Base-by-base conservation (phyloP, 306 rosid species). In the Ceratonia siliqua region DNA sequence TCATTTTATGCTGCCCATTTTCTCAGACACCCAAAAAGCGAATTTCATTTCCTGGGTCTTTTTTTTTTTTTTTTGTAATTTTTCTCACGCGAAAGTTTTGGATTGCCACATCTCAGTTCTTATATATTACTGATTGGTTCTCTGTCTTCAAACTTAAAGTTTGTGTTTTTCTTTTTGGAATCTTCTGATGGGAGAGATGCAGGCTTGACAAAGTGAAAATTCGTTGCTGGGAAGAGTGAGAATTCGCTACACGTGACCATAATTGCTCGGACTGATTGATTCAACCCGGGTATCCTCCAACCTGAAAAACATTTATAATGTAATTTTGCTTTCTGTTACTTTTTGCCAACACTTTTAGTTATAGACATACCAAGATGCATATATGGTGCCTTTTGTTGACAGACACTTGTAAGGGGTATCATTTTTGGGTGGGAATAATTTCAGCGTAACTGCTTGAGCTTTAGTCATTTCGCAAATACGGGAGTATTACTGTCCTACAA, bases 211-310 rank as follows among this genome's bases (percentile, higher is more conserved):
- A 73, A 73, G 78, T 69, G 72, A 73, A 48, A 28, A 67, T 6
- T 46, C 14, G 5, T 62, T 81, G 81, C 77, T 65, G 70, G 27
- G 32, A 75, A 56, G 74, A 78, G 65, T 68, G 67, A n/a, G 73
- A 46, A 42, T 55, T 69, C 53, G n/a, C 57, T 32, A 64, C 14
- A 32, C 68, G 15, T 39, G 6, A 32, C 38, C 41, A 49, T 59
- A 45, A 57, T 68, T 68, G 17, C 78, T 62, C 30, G 42, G 54
- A 68, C 64, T 73, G 58, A 56, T 77, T 74, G 48, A 27, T 59
- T 33, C 54, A 70, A 42, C 28, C 46, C 11, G 2, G 82, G 82
- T 77, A 48, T 39, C 35, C 68, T 71, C 66, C 30, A 22, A n/a
- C 30, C 22, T 67, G 52, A 67, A 17, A 70, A 52, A 33, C 70